Conservation (phyloP, 306 rosid genomes). For the Albizia julibrissin region DNA sequence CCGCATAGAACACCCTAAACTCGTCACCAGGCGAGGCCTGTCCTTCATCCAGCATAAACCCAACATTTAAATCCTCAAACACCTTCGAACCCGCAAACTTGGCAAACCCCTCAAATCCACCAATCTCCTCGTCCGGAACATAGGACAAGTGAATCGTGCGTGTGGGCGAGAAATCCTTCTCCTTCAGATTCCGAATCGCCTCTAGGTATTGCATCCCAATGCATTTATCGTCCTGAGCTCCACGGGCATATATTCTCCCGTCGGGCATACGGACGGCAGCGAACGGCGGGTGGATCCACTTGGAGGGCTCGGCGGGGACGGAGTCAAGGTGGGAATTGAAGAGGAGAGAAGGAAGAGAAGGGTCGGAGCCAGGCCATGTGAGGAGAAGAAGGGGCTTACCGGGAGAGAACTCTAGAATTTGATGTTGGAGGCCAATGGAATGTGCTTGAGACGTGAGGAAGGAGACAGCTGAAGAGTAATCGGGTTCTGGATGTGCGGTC, state of each 20-base stretch:
- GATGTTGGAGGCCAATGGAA: constrained; percentile 43
- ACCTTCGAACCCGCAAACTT: constrained; percentile 59
- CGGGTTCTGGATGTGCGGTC: constrained; percentile 84
- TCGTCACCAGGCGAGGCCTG: constrained; percentile 76
- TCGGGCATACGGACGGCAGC: constrained; percentile 58
- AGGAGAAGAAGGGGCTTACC: constrained; percentile 73
- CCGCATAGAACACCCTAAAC: constrained; percentile 77
- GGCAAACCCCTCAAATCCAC: constrained; percentile 60
- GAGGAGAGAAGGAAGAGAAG: constrained; percentile 79
- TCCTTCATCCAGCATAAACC: constrained; percentile 87
- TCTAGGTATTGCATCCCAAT: constrained; percentile 81
- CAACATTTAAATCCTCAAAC: constrained; percentile 59
- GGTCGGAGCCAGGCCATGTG: constrained; percentile 74
- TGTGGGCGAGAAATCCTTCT: constrained; percentile 40
- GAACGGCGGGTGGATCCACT: constrained; percentile 88
- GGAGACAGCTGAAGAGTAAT: constrained; percentile 68
- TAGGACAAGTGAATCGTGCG: constrained; percentile 68
- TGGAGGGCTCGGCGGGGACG: constrained; percentile 82
- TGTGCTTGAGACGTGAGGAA: constrained; percentile 65
- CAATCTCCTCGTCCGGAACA: constrained; percentile 94
- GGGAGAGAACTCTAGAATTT: constrained; percentile 51
- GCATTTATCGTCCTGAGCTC: constrained; percentile 92
- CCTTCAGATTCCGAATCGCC: constrained; percentile 64
- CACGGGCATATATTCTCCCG: constrained; percentile 78
- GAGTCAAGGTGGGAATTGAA: constrained; percentile 95